Base-by-base conservation (phyloP, 768 basidiomycete species). In the Suillus decipiens region DNA sequence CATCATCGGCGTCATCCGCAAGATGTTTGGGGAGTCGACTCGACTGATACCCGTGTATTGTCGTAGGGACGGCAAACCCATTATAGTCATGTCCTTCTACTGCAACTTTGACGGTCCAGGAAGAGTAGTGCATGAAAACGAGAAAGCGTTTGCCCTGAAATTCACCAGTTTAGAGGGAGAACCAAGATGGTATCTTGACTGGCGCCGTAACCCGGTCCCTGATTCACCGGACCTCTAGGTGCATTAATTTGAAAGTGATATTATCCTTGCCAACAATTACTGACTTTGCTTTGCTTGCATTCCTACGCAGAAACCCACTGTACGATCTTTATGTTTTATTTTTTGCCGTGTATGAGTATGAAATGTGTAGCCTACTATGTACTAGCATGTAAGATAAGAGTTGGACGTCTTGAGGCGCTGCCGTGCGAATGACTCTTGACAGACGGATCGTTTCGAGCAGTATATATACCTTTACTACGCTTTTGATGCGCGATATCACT, bases 11-110 rank as follows among this genome's bases (percentile, higher is more conserved):
- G 51, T 53, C 51, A 53, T 53, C 17, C 31, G 51, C 31, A 53
- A 53, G 51, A 33, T 53, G 31, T 53, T 53, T 10, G 51, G 51
- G 51, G 51, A 53, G 51, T 53, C 51, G 17, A 53, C 51, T 33
- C 51, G 51, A 11, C 31, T 53, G 31, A 33, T 5, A 19, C 51
- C 51, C 5, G 51, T 53, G 31, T 53, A 53, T 53, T 31, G 51
- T 31, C 51, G 51, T 2, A 53, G 17, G 31, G 17, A 33, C 5
- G 51, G 51, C 10, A 53, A 19, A 33, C 51, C 51, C 9, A 53
- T 53, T 1, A 33, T 53, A 11, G 51, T 53, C 17, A 53, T 53
- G 51, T 53, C 51, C 19, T 53, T 53, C 51, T 53, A 53, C 51
- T 53, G 51, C 51, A 53, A 53, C 10, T 53, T 53, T 53, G 51